Percentiles rank a stretch among this genome's conserved stretches.
phyloP scores from a whole-genome alignment of 164 flowering plant genomes.

The Cinnamomum chago region DNA sequence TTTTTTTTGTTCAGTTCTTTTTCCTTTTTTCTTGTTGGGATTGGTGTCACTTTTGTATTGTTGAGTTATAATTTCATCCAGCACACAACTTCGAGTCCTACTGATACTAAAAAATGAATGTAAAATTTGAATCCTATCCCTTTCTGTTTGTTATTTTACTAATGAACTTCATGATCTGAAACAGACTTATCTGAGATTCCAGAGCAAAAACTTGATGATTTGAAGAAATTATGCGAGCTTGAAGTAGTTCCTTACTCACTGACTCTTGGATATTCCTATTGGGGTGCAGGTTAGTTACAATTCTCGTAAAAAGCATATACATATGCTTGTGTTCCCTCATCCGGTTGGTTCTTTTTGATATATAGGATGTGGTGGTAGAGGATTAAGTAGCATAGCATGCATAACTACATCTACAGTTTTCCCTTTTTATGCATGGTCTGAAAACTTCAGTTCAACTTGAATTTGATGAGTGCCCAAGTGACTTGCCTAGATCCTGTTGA shows the following conservation, averaged over 20 bases:
- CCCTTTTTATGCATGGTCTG: not conserved
- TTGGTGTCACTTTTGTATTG: too few species aligned
- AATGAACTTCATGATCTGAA: constrained; percentile 6
- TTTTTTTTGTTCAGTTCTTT: not conserved
- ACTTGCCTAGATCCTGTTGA: not conserved
- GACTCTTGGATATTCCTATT: constrained; percentile 91
- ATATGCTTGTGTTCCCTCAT: not conserved
- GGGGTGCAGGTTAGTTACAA: constrained; percentile 72
- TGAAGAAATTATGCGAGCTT: constrained; percentile 57
- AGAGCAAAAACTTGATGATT: constrained; percentile 47
- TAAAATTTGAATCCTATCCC: not conserved
- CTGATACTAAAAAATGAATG: too few species aligned
- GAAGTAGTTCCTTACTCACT: constrained; percentile 80
- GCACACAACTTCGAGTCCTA: not conserved
- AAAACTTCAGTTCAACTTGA: not conserved
- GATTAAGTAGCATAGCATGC: not conserved
- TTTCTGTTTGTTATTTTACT: not conserved
- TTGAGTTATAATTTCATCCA: not conserved
- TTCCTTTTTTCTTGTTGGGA: not conserved
- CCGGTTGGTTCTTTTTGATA: not conserved
- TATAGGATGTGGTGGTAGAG: not conserved
- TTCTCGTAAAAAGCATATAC: constrained; percentile 2
- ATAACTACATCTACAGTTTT: not conserved
- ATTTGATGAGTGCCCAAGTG: not conserved
- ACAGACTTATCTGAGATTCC: constrained; percentile 88